Evolutionary conservation across 208 protist species (phyloP).

Genomic region (Leishmania tropica): DNA sequence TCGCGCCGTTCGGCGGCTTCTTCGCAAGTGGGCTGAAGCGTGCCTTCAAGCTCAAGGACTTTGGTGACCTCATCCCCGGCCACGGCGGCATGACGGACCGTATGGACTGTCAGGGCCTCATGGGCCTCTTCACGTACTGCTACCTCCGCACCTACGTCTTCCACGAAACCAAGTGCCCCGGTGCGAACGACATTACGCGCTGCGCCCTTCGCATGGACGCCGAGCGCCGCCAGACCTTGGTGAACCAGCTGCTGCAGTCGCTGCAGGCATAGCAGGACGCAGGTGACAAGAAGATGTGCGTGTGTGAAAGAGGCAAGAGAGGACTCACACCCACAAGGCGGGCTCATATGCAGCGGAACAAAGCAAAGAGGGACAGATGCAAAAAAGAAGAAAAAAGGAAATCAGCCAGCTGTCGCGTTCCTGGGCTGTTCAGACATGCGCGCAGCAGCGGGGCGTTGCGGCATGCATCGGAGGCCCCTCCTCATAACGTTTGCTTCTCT

Average conservation of each 20-base stretch:
- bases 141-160: conserved; percentile 86
- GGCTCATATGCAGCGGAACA: neutral
- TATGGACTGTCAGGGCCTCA: conserved; percentile 98
- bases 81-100: conserved; percentile 98
- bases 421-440: neutral
- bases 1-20: conserved; percentile 99
- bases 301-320: neutral
- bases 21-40: conserved; percentile 98
- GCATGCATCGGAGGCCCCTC: neutral
- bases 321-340: neutral
- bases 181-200: conserved; percentile 42
- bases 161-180: conserved; percentile 50
- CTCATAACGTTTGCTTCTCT: neutral
- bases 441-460: neutral
- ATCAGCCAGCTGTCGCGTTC: neutral
- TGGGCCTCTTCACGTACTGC: conserved; percentile 93
- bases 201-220: conserved; percentile 53
- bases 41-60: conserved; percentile 98
- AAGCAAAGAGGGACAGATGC: neutral
- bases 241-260: conserved; percentile 48
- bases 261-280: conserved; percentile 17
- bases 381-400: neutral
- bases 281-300: neutral
- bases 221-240: conserved; percentile 38
- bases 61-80: conserved; percentile 97